Evolutionary conservation across 2,329 filamentous ascomycete species (phyloP).

Genomic region (Lachnellula arida): DNA sequence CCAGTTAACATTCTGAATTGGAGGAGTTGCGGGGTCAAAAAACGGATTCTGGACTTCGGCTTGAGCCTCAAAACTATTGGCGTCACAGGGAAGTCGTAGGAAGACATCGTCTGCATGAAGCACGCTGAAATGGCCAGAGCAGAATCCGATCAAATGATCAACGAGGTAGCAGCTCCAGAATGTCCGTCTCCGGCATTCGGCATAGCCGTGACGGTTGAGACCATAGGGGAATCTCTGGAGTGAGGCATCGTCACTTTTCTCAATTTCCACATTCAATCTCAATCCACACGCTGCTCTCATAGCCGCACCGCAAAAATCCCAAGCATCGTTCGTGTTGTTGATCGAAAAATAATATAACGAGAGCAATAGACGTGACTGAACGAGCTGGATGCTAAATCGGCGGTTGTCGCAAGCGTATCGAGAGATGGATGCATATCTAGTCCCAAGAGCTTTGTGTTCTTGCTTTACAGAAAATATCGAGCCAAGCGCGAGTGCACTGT

Average conservation of each 20-base stretch:
- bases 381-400: constrained; percentile 55
- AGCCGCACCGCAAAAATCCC: constrained; percentile 60
- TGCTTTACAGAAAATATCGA: constrained; percentile 47
- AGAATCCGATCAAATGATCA: constrained; percentile 61
- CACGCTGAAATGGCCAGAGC: constrained; percentile 47
- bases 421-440: constrained; percentile 49
- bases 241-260: constrained; percentile 38
- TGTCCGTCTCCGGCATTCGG: constrained; percentile 64
- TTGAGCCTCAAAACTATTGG: constrained; percentile 58
- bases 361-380: constrained; percentile 63
- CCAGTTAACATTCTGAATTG: constrained; percentile 35
- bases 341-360: constrained; percentile 61
- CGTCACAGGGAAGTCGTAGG: constrained; percentile 59
- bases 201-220: constrained; percentile 52
- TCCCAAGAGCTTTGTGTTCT: constrained; percentile 41
- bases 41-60: constrained; percentile 52
- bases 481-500: constrained; percentile 54
- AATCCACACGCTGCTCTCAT: constrained; percentile 55
- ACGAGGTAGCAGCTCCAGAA: constrained; percentile 69
- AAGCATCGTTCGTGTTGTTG: constrained; percentile 54
- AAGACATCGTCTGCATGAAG: constrained; percentile 63
- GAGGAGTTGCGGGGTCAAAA: constrained; percentile 49
- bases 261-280: constrained; percentile 60
- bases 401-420: constrained; percentile 52
- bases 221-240: constrained; percentile 48